Conservation (phyloP, 73 alveolate genomes). For the Tetrahymena thermophila region DNA sequence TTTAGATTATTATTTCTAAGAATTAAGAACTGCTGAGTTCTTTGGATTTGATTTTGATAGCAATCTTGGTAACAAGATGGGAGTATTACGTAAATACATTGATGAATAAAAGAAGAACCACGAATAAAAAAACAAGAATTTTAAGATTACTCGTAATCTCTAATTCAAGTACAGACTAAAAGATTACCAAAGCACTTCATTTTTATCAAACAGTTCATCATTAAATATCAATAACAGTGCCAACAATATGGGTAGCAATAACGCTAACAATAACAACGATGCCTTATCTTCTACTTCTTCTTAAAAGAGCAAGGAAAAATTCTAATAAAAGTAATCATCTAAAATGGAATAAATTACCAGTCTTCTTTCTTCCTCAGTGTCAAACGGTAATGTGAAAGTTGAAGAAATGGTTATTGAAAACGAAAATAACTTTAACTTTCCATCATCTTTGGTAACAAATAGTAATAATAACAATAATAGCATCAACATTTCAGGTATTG, state of each 20-base stretch:
- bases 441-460: neutral
- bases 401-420: neutral
- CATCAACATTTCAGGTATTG: neutral
- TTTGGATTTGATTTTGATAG: neutral
- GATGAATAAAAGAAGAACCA: neutral
- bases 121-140: neutral
- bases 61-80: neutral
- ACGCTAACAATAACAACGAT: neutral
- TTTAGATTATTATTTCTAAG: neutral
- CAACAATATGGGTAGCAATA: neutral
- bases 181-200: neutral
- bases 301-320: neutral
- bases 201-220: neutral
- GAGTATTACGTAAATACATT: neutral
- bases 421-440: neutral
- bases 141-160: neutral
- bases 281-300: neutral
- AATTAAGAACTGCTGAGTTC: neutral
- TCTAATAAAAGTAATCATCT: neutral
- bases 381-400: neutral
- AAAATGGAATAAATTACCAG: neutral
- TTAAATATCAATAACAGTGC: neutral
- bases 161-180: neutral
- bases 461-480: neutral
- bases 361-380: neutral